A percentile compares a stretch with the other conserved stretches of the same genome.
Conservation (phyloP, 1,139 yeast species). For the Taphrina sp. region DNA sequence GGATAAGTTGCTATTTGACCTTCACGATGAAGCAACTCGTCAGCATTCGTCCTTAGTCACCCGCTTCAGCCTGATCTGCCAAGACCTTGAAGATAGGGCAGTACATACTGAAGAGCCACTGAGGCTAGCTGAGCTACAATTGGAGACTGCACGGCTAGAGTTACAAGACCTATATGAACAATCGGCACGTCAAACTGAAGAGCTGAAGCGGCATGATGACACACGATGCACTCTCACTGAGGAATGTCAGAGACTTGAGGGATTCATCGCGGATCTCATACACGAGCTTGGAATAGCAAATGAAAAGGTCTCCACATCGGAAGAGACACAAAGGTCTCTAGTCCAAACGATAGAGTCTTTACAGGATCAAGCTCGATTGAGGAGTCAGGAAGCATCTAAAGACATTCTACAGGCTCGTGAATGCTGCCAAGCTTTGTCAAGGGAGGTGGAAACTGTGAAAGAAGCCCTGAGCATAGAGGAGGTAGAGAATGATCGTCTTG, state of each 20-base stretch:
- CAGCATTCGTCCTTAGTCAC: constrained; percentile 14
- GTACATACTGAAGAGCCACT: constrained; percentile 18
- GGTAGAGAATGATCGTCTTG: neutral
- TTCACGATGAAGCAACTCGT: constrained; percentile 15
- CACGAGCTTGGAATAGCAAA: constrained; percentile 4
- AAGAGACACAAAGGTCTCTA: neutral
- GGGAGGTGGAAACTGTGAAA: neutral
- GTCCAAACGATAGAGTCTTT: neutral
- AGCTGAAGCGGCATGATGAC: constrained; percentile 10
- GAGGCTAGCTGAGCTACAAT: neutral
- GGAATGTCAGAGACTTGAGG: constrained; percentile 9
- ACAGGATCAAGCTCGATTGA: neutral
- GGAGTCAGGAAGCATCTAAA: neutral
- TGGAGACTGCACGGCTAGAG: neutral
- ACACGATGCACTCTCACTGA: neutral
- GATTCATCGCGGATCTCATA: constrained; percentile 1
- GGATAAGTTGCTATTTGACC: constrained; percentile 4
- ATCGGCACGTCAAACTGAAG: constrained; percentile 1
- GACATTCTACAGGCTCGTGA: neutral
- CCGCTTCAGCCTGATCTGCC: constrained; percentile 14
- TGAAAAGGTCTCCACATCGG: neutral
- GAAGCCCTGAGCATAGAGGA: neutral
- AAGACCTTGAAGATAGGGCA: constrained; percentile 18
- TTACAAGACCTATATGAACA: neutral
- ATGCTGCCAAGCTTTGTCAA: neutral